Conservation (phyloP, 2,329 filamentous ascomycete species). For the Dactylellina drechsleri region DNA sequence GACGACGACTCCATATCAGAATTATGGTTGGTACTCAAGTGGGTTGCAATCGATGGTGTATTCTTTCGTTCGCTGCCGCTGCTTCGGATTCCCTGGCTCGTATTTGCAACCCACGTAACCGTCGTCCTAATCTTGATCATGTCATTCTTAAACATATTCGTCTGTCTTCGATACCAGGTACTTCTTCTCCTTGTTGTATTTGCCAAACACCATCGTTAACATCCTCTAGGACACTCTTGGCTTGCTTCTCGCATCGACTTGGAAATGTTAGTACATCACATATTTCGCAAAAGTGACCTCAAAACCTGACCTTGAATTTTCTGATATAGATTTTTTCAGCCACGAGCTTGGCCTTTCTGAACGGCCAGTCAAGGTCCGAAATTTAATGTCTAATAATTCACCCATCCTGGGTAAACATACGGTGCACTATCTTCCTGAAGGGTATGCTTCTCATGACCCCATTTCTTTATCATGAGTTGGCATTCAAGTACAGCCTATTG, state of each 20-base stretch:
- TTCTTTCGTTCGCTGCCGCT: slow-evolving; percentile 89
- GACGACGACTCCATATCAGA: slow-evolving; percentile 78
- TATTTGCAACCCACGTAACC: slow-evolving; percentile 75
- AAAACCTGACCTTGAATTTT: neutral
- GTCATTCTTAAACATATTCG: slow-evolving; percentile 85
- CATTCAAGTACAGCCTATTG: neutral
- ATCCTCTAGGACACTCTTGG: slow-evolving; percentile 23
- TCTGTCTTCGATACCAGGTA: slow-evolving; percentile 63
- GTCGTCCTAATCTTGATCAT: slow-evolving; percentile 67
- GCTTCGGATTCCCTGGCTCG: slow-evolving; percentile 90
- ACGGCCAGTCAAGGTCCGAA: slow-evolving; percentile 85
- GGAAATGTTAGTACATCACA: slow-evolving; percentile 39
- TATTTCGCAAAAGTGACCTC: too few species aligned
- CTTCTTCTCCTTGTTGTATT: neutral
- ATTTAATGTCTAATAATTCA: slow-evolving; percentile 88
- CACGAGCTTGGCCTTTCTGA: slow-evolving; percentile 94
- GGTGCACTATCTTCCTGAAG: slow-evolving; percentile 96
- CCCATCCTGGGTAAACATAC: slow-evolving; percentile 96
- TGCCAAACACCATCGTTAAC: slow-evolving; percentile 1
- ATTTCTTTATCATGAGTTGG: neutral
- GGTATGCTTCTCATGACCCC: slow-evolving; percentile 67
- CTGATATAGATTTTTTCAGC: slow-evolving; percentile 80
- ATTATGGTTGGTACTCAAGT: slow-evolving; percentile 88
- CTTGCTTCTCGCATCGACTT: slow-evolving; percentile 23
- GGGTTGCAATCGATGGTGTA: slow-evolving; percentile 84